Evolutionary conservation across 2,329 filamentous ascomycete species (phyloP).

Genomic region (Aspergillus sp.): DNA sequence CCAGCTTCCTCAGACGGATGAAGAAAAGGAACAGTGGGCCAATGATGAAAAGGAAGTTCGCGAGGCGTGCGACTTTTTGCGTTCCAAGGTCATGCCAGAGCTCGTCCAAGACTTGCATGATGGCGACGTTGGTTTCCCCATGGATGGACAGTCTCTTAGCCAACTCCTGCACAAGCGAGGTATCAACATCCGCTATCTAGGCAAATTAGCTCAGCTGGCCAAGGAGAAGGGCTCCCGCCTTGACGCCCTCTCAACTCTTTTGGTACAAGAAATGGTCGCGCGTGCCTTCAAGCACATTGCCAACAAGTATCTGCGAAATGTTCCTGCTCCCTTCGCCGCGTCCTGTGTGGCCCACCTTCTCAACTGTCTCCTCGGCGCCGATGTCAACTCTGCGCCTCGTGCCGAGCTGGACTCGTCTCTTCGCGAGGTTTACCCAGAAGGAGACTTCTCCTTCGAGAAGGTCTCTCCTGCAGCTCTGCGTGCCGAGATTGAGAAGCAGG

Average conservation of each 20-base stretch:
- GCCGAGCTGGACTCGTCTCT: slow-evolving; percentile 77
- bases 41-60: slow-evolving; percentile 89
- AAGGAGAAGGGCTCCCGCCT: slow-evolving; percentile 71
- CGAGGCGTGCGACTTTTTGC: slow-evolving; percentile 78
- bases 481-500: slow-evolving; percentile 71
- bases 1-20: slow-evolving; percentile 84
- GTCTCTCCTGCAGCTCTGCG: slow-evolving; percentile 75
- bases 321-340: slow-evolving; percentile 80
- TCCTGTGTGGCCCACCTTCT: slow-evolving; percentile 83
- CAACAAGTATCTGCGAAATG: slow-evolving; percentile 75
- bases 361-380: slow-evolving; percentile 85
- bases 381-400: slow-evolving; percentile 75
- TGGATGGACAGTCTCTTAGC: slow-evolving; percentile 93
- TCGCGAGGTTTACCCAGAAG: slow-evolving; percentile 76
- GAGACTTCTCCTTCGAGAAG: slow-evolving; percentile 78
- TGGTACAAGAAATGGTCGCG: slow-evolving; percentile 91
- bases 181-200: slow-evolving; percentile 96
- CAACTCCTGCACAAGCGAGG: slow-evolving; percentile 92
- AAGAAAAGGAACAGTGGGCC: slow-evolving; percentile 81
- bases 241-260: slow-evolving; percentile 74
- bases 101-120: slow-evolving; percentile 86
- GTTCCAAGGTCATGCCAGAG: slow-evolving; percentile 77
- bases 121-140: slow-evolving; percentile 94
- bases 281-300: slow-evolving; percentile 93
- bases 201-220: slow-evolving; percentile 74